These are phyloP conservation scores for Neurospora sp. DNA, from an alignment of 495 filamentous ascomycete genomes.

Conservation along the genomic window DNA sequence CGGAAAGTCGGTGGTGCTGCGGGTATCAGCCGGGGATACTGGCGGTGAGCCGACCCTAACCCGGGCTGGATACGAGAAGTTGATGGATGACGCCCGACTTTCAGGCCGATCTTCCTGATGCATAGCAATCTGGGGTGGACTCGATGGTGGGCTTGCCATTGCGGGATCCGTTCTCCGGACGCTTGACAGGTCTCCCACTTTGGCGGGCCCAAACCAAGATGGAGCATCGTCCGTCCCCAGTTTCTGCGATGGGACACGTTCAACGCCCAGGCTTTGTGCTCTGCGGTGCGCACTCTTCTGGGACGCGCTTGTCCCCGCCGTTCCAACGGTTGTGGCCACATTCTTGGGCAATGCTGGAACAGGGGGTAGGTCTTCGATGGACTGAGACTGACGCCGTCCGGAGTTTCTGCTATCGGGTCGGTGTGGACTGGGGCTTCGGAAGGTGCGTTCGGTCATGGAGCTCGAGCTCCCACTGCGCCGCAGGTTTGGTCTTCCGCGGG, in stretches of 20 bases:
- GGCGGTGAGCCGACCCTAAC: conserved; percentile 26
- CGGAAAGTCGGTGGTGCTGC: not conserved
- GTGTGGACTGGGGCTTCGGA: conserved; percentile 59
- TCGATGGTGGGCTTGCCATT: conserved; percentile 28
- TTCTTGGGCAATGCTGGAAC: conserved; percentile 59
- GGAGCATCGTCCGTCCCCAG: conserved; percentile 22
- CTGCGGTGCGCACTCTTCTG: conserved; percentile 9
- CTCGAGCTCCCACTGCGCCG: conserved; percentile 57
- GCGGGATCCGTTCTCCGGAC: conserved; percentile 33
- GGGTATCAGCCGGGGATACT: conserved; percentile 6
- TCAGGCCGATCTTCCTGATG: conserved; percentile 31
- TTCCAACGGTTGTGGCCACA: conserved; percentile 20
- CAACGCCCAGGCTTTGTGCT: conserved; percentile 22
- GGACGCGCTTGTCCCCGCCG: not conserved
- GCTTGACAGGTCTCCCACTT: conserved; percentile 31
- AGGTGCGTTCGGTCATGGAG: conserved; percentile 81
- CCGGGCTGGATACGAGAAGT: conserved; percentile 71
- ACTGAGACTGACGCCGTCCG: conserved; percentile 16
- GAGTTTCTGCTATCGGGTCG: conserved; percentile 35
- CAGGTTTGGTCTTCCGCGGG: conserved; percentile 36
- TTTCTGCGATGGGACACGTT: conserved; percentile 36
- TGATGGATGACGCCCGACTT: conserved; percentile 58
- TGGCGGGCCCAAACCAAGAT: conserved; percentile 33
- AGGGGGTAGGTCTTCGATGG: conserved; percentile 48
- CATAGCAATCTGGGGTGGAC: conserved; percentile 16